A percentile compares a stretch with the other conserved stretches of the same genome.
Evolutionary conservation across 2,329 filamentous ascomycete genomes (phyloP).

Genomic region (Colletotrichum sp.): DNA sequence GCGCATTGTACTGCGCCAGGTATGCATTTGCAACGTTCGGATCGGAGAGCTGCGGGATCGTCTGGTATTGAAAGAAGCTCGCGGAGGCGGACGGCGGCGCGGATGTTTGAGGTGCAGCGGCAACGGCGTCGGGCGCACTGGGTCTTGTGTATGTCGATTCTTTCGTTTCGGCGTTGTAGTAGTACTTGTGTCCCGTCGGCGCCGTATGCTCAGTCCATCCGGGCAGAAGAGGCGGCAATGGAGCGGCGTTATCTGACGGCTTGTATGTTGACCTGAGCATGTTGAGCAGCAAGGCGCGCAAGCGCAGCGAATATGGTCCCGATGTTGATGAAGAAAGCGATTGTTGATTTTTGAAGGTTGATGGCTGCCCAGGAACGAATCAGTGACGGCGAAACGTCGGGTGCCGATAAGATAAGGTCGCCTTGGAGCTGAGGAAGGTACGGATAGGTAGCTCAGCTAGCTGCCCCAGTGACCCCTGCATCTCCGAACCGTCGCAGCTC

Average conservation of each 20-base stretch:
- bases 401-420: constrained; percentile 7
- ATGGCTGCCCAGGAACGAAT: not conserved
- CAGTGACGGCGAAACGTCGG: constrained; percentile 2
- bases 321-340: not conserved
- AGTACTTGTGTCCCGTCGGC: constrained; percentile 86
- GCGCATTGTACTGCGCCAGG: constrained; percentile 57
- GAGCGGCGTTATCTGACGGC: constrained; percentile 47
- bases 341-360: not conserved
- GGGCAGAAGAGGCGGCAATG: constrained; percentile 67
- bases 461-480: not conserved
- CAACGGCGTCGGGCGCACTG: constrained; percentile 34
- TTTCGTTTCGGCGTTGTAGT: constrained; percentile 83
- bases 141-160: constrained; percentile 88
- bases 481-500: not conserved
- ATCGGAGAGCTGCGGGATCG: constrained; percentile 53
- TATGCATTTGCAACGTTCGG: constrained; percentile 66
- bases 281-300: not conserved
- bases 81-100: constrained; percentile 28
- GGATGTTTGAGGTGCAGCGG: not conserved
- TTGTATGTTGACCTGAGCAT: constrained; percentile 85
- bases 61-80: constrained; percentile 48
- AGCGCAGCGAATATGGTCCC: not conserved
- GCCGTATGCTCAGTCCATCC: constrained; percentile 96
- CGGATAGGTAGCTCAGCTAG: not conserved
- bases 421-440: not conserved